Percentiles rank a stretch among this genome's conserved stretches.
Evolutionary conservation across 441 rosid species (phyloP).

Genomic region (Sinapis alba): DNA sequence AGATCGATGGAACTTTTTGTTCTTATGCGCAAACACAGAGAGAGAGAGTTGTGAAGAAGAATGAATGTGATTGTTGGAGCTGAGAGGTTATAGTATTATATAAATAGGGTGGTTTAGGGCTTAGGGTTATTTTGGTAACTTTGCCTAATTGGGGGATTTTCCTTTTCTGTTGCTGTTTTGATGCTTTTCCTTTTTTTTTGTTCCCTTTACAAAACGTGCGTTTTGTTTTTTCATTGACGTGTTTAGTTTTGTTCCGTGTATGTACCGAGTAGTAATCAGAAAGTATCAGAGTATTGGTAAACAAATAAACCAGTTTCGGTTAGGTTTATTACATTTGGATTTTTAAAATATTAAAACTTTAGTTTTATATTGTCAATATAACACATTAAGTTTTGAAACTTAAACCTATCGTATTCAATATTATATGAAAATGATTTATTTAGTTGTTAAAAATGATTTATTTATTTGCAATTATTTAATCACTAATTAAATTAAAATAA

Average conservation of each 20-base stretch:
- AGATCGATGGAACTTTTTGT: neutral
- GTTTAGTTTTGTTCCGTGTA: neutral
- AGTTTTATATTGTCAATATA: too few species aligned
- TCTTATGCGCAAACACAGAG: neutral
- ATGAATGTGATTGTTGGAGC: slow-evolving; percentile 25
- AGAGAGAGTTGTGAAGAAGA: neutral
- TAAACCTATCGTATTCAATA: too few species aligned
- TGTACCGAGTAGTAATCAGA: too few species aligned
- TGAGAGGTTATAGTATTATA: neutral
- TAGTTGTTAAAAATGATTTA: too few species aligned
- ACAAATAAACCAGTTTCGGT: too few species aligned
- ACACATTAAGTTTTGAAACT: too few species aligned
- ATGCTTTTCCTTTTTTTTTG: neutral
- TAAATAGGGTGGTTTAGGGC: slow-evolving; percentile 8
- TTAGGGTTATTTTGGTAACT: slow-evolving; percentile 4
- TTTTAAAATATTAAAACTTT: too few species aligned
- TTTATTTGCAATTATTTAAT: too few species aligned
- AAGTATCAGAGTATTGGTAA: too few species aligned
- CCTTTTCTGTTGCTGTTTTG: slow-evolving; percentile 4
- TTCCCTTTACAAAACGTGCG: neutral
- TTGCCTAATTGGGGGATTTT: neutral
- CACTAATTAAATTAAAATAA: too few species aligned
- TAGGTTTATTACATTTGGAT: too few species aligned
- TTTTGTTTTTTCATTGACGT: neutral
- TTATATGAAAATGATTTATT: too few species aligned